phyloP scores from a whole-genome alignment of 805 yeast genomes.

The Teunomyces panamensis region DNA sequence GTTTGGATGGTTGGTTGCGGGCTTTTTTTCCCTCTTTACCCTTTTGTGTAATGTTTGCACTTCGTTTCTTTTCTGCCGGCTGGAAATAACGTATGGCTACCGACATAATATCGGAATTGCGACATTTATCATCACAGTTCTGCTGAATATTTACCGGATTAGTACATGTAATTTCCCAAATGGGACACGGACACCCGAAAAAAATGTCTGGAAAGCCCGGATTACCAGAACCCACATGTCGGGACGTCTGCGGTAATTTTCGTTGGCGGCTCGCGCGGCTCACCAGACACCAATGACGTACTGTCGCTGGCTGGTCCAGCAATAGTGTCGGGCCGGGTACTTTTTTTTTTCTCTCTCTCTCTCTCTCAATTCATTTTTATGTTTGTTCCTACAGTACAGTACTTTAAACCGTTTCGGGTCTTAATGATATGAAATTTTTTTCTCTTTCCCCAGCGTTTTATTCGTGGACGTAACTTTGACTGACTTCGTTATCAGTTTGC shows the following conservation, averaged over 20 bases:
- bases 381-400: too few relatives aligned
- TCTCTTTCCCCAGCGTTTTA: too few relatives aligned
- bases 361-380: too few relatives aligned
- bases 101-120: neutral
- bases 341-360: too few relatives aligned
- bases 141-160: neutral
- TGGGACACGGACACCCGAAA: neutral
- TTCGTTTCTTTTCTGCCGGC: neutral
- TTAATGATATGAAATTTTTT: too few relatives aligned
- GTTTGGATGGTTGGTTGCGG: constrained; percentile 2
- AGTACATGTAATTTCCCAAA: neutral
- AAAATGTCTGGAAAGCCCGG: neutral
- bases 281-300: neutral
- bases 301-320: neutral
- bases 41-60: constrained; percentile 1
- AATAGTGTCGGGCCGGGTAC: neutral
- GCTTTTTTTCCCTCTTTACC: neutral
- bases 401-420: too few relatives aligned
- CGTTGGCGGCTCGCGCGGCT: neutral
- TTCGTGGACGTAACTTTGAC: too few relatives aligned
- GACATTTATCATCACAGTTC: neutral
- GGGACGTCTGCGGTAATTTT: constrained; percentile 1
- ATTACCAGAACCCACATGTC: neutral
- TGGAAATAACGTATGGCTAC: neutral
- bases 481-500: too few relatives aligned